Percentiles rank a stretch among this genome's conserved stretches.
Evolutionary conservation across 2,329 filamentous ascomycete species (phyloP).

Genomic region (Pseudocercospora vitis): DNA sequence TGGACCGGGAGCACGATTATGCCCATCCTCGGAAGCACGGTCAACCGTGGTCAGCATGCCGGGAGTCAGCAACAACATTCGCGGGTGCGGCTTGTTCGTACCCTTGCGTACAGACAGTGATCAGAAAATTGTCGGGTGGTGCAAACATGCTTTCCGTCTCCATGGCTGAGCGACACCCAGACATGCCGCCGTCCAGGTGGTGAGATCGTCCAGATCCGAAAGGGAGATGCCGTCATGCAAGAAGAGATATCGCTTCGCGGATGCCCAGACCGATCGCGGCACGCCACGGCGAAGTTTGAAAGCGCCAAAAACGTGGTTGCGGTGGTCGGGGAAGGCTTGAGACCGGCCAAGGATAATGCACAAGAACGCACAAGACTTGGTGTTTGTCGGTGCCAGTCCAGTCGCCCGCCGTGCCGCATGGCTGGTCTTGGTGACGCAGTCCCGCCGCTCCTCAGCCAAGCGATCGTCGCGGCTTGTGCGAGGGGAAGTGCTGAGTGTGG

Average conservation of each 20-base stretch:
- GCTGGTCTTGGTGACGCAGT: conserved; percentile 15
- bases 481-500: neutral
- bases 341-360: conserved; percentile 22
- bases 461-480: conserved; percentile 14
- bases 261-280: conserved; percentile 15
- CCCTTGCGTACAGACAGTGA: neutral
- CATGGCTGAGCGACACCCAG: conserved; percentile 11
- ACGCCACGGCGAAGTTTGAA: conserved; percentile 15
- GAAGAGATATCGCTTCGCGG: conserved; percentile 9
- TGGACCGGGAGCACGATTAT: conserved; percentile 11
- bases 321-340: conserved; percentile 15
- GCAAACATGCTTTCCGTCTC: neutral
- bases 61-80: conserved; percentile 5
- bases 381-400: conserved; percentile 5
- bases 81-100: conserved; percentile 1
- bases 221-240: conserved; percentile 13
- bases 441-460: conserved; percentile 19
- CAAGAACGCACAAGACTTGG: conserved; percentile 26
- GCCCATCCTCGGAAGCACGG: conserved; percentile 2
- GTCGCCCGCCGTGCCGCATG: conserved; percentile 20
- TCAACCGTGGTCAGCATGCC: conserved; percentile 1
- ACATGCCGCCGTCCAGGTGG: conserved; percentile 1
- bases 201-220: conserved; percentile 10
- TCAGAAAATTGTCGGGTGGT: neutral
- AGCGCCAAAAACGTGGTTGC: conserved; percentile 23